phyloP scores from a whole-genome alignment of 768 basidiomycete genomes.

The Rhodotorula diobovata region DNA sequence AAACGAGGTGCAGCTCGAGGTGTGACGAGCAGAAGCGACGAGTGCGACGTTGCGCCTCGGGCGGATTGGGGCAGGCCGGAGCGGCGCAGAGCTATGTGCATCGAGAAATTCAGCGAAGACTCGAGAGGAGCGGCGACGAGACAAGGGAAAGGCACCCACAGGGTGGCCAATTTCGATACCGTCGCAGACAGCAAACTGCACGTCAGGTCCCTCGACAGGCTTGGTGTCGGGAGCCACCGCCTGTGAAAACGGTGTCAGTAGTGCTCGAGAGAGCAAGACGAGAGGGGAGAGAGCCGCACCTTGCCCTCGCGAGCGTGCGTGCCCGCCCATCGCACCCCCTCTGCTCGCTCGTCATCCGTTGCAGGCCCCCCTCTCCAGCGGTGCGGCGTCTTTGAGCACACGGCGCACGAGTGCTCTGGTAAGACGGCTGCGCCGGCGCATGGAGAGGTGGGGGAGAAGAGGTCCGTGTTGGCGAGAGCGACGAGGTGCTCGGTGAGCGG shows the following conservation, averaged over 20 bases:
- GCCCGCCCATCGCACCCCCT: constrained; percentile 4
- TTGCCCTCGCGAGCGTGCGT: neutral
- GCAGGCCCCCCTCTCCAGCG: constrained; percentile 3
- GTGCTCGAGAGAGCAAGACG: too few species aligned
- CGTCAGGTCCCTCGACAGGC: neutral
- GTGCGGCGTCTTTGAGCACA: constrained; percentile 3
- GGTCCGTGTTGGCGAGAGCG: constrained; percentile 1
- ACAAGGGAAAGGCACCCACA: neutral
- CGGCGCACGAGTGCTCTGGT: neutral
- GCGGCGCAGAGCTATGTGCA: constrained; percentile 32
- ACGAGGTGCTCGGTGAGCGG: constrained; percentile 10
- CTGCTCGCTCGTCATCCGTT: neutral
- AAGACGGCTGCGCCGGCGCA: neutral
- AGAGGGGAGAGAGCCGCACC: neutral
- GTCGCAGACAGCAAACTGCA: constrained; percentile 27
- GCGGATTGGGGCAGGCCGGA: constrained; percentile 22
- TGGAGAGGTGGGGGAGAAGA: neutral
- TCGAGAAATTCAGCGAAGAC: too few species aligned
- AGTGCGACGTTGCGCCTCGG: neutral
- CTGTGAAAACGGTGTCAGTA: neutral
- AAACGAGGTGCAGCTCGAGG: neutral
- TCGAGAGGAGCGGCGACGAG: too few species aligned
- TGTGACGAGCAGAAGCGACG: constrained; percentile 21
- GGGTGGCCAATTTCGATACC: constrained; percentile 24
- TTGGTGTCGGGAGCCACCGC: neutral